These are phyloP conservation scores for Trichoderma semiorbis DNA, from an alignment of 2,329 filamentous ascomycete genomes.

Conservation along the genomic window DNA sequence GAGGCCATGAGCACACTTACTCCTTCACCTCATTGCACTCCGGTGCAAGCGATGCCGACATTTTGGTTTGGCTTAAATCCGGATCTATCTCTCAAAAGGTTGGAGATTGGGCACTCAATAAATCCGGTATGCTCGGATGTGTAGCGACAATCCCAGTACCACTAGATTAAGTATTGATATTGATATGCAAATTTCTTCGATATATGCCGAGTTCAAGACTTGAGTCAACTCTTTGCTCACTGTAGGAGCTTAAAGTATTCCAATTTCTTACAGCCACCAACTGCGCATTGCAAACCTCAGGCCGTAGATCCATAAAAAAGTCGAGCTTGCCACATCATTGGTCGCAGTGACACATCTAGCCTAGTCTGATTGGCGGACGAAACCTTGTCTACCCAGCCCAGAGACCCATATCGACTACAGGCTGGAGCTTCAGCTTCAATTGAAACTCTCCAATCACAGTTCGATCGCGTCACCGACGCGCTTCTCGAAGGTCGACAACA, in stretches of 20 bases:
- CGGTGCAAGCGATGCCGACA: constrained; percentile 92
- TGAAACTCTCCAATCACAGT: constrained; percentile 8
- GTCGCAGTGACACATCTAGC: not conserved
- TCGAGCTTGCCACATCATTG: not conserved
- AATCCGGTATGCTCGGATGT: not conserved
- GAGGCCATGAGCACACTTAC: constrained; percentile 47
- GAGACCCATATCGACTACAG: not conserved
- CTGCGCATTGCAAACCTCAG: constrained; percentile 3
- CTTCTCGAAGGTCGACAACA: not conserved
- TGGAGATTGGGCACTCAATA: not conserved
- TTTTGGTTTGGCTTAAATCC: constrained; percentile 35
- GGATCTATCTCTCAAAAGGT: not conserved
- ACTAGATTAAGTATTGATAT: not conserved
- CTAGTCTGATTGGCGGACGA: not conserved
- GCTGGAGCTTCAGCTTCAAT: constrained; percentile 2
- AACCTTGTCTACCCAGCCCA: not conserved
- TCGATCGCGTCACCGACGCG: constrained; percentile 21
- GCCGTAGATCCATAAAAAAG: not conserved
- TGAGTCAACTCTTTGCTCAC: not conserved
- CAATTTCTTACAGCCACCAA: not conserved
- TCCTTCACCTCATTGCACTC: constrained; percentile 97
- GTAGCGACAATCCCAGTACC: not conserved
- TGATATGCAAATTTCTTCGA: not conserved
- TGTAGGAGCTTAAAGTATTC: not conserved
- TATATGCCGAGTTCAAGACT: not conserved